These are phyloP conservation scores for Rhododendron molle DNA, from an alignment of 148 eudicot genomes.

Conservation along the genomic window DNA sequence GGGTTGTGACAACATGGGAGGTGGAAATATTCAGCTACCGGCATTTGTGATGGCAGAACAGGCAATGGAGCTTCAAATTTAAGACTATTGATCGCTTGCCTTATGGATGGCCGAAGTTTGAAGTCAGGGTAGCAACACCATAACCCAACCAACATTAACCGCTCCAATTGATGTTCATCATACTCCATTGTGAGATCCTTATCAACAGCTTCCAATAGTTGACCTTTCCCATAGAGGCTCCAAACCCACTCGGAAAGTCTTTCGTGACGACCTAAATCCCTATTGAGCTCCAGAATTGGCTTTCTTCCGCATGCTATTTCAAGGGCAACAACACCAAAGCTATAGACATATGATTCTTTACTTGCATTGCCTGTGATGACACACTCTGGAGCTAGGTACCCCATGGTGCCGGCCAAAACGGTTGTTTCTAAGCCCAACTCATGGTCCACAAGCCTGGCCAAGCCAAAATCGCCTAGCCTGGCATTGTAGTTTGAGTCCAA, in stretches of 20 bases:
- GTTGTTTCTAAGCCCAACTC: background rate
- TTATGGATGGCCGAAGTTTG: background rate
- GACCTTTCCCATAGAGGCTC: background rate
- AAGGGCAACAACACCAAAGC: background rate
- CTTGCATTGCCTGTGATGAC: background rate
- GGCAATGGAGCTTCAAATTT: conserved; percentile 14
- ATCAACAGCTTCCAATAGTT: background rate
- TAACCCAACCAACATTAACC: background rate
- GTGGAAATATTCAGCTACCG: background rate
- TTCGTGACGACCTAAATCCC: background rate
- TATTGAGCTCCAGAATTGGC: background rate
- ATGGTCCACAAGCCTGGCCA: background rate
- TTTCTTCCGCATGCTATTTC: background rate
- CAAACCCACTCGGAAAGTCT: background rate
- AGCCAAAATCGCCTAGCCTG: background rate
- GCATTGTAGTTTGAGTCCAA: background rate
- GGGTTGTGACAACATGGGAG: background rate
- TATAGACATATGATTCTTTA: background rate
- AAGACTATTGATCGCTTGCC: conserved; percentile 12
- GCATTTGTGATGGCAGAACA: background rate
- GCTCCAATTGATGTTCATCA: background rate
- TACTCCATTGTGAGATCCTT: background rate
- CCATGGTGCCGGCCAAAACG: background rate
- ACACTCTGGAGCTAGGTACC: background rate
- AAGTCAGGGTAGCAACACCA: background rate